phyloP scores from a whole-genome alignment of 768 basidiomycete species.

The Russula sp. region DNA sequence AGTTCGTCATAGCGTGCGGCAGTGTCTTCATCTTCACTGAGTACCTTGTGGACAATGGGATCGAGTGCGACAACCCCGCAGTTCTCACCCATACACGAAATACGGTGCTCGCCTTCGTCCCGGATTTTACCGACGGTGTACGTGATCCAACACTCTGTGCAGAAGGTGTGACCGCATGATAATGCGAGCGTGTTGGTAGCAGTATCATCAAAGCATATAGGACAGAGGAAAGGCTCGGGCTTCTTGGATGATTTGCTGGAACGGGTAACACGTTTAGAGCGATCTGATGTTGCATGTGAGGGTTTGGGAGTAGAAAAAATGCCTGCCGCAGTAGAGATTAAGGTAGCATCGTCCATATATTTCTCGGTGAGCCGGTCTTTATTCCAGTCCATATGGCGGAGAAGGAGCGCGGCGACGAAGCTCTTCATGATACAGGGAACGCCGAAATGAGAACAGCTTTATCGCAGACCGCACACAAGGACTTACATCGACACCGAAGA shows the following conservation, averaged over 20 bases:
- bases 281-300: slow-evolving; percentile 28
- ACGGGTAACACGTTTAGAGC: slow-evolving; percentile 32
- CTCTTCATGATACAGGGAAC: slow-evolving; percentile 36
- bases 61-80: slow-evolving; percentile 65
- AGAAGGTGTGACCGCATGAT: slow-evolving; percentile 81
- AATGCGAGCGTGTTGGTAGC: slow-evolving; percentile 59
- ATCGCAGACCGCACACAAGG: not conserved
- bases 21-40: slow-evolving; percentile 49
- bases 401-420: slow-evolving; percentile 65
- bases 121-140: slow-evolving; percentile 77
- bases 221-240: slow-evolving; percentile 68
- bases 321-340: slow-evolving; percentile 70
- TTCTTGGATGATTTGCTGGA: slow-evolving; percentile 26
- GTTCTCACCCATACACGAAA: slow-evolving; percentile 77
- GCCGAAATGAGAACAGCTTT: not conserved
- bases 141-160: slow-evolving; percentile 76
- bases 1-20: slow-evolving; percentile 80
- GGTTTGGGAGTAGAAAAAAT: slow-evolving; percentile 44
- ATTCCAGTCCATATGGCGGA: slow-evolving; percentile 90
- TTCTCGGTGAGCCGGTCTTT: slow-evolving; percentile 93
- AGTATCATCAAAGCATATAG: slow-evolving; percentile 86
- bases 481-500: slow-evolving; percentile 87
- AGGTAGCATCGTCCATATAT: slow-evolving; percentile 88
- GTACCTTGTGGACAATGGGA: slow-evolving; percentile 49
- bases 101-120: slow-evolving; percentile 67